These are phyloP conservation scores for Alternaria longipes DNA, from an alignment of 2,329 filamentous ascomycete genomes.

Conservation along the genomic window DNA sequence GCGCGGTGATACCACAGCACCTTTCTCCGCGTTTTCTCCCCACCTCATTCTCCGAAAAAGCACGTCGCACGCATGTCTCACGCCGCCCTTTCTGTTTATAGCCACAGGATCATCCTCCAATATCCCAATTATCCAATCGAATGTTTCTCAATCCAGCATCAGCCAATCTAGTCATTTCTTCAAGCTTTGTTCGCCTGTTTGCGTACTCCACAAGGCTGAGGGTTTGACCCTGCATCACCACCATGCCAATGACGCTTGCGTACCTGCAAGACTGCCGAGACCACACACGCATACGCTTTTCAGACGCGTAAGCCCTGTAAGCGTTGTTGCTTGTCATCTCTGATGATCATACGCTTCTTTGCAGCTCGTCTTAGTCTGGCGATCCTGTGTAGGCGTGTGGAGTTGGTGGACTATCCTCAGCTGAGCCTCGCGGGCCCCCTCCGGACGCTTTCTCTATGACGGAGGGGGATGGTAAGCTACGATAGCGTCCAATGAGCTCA, in stretches of 20 bases:
- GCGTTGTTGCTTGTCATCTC: conserved; percentile 7
- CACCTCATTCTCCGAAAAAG: conserved; percentile 30
- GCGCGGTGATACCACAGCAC: conserved; percentile 5
- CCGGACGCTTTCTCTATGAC: conserved; percentile 15
- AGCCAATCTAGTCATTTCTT: conserved; percentile 1
- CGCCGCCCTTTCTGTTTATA: conserved; percentile 10
- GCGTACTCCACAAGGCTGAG: conserved; percentile 17
- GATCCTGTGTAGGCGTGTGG: neutral
- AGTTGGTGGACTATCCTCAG: conserved; percentile 1
- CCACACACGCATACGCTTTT: conserved; percentile 8
- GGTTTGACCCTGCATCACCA: conserved; percentile 18
- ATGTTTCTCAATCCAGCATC: neutral
- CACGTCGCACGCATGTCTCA: conserved; percentile 4
- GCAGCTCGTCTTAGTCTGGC: neutral
- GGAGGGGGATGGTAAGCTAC: conserved; percentile 1
- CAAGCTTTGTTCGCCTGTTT: conserved; percentile 4
- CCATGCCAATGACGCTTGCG: conserved; percentile 19
- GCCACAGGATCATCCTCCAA: neutral
- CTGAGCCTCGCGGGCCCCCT: conserved; percentile 26
- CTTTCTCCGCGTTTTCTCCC: conserved; percentile 30
- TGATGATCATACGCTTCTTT: conserved; percentile 1
- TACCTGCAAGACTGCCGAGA: conserved; percentile 8
- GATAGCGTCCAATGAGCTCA: conserved; percentile 10
- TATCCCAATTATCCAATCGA: neutral
- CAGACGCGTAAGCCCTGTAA: conserved; percentile 27